Percentiles rank a stretch among this genome's conserved stretches.
These are phyloP conservation scores for Thelonectria rubi DNA, from an alignment of 2,329 filamentous ascomycete genomes.

Conservation along the genomic window DNA sequence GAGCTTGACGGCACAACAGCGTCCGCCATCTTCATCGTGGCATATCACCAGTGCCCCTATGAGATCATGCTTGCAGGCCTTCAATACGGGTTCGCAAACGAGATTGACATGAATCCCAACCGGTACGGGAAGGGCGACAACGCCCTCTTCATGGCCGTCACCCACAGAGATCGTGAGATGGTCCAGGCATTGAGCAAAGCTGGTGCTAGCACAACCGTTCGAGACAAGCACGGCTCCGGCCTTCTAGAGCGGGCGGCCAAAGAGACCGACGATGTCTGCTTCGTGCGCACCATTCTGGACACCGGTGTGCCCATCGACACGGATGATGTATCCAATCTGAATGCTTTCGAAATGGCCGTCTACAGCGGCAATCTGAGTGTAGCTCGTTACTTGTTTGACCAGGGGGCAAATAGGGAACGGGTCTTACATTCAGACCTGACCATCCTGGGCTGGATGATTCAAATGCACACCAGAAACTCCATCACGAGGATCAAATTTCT, in stretches of 20 bases:
- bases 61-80: not conserved
- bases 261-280: not conserved
- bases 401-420: not conserved
- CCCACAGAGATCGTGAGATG: not conserved
- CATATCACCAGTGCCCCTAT: not conserved
- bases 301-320: not conserved
- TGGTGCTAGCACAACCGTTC: not conserved
- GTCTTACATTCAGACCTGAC: not conserved
- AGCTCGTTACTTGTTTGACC: not conserved
- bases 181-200: not conserved
- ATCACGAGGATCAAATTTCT: not conserved
- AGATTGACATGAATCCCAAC: slow-evolving; percentile 1
- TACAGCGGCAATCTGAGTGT: not conserved
- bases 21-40: not conserved
- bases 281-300: not conserved
- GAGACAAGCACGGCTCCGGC: not conserved
- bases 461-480: not conserved
- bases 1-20: too few species aligned
- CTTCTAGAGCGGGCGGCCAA: not conserved
- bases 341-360: not conserved
- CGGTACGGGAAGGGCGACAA: not conserved
- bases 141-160: not conserved
- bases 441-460: not conserved
- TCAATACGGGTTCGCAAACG: not conserved
- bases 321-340: not conserved